phyloP scores from a whole-genome alignment of 352 stramenopile species.

The Pythium aphanidermatum region DNA sequence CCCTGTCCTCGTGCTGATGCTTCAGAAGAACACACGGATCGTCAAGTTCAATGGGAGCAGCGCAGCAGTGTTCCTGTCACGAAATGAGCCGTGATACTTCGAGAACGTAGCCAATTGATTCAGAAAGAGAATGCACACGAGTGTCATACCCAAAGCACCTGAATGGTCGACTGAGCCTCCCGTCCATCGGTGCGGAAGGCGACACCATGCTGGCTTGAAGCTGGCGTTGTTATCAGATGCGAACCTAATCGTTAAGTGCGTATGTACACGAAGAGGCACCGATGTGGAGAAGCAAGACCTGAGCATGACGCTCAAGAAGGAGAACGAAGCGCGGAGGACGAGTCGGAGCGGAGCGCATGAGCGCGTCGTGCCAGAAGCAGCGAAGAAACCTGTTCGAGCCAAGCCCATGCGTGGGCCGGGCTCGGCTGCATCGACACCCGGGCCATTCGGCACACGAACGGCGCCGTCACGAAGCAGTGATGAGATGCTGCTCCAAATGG shows the following conservation, averaged over 20 bases:
- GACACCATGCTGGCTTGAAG: too few species aligned
- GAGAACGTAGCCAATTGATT: too few species aligned
- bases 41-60: slow-evolving; percentile 53
- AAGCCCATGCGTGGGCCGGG: slow-evolving; percentile 54
- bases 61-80: slow-evolving; percentile 42
- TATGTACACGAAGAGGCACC: slow-evolving; percentile 13
- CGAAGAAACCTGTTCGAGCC: slow-evolving; percentile 43
- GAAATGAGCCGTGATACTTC: slow-evolving; percentile 30
- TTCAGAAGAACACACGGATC: slow-evolving; percentile 34
- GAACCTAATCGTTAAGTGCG: slow-evolving; percentile 1
- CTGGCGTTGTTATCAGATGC: too few species aligned
- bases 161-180: too few species aligned
- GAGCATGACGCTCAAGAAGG: slow-evolving; percentile 17
- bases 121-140: too few species aligned
- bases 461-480: slow-evolving; percentile 8
- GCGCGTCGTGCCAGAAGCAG: slow-evolving; percentile 30
- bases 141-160: too few species aligned
- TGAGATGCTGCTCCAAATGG: slow-evolving; percentile 8
- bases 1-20: slow-evolving; percentile 29
- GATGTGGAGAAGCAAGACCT: neutral
- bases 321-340: slow-evolving; percentile 5
- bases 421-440: slow-evolving; percentile 3
- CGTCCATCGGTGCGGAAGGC: too few species aligned
- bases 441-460: neutral
- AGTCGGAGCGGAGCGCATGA: slow-evolving; percentile 1